Conservation (phyloP, 129 eudicot genomes). For the Scalesia atractyloides region DNA sequence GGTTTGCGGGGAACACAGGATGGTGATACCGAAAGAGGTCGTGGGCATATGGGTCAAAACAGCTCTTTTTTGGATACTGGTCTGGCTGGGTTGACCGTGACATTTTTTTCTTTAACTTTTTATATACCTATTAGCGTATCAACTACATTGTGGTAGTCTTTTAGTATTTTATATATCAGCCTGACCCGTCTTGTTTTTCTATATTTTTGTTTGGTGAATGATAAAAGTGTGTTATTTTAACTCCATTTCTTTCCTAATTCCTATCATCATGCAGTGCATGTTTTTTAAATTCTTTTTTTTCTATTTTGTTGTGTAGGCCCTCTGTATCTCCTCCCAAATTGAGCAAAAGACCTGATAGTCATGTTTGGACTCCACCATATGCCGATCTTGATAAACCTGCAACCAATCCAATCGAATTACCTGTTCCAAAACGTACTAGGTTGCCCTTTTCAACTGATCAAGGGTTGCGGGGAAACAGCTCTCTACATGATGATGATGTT, state of each 20-base stretch:
- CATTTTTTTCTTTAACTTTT: background rate
- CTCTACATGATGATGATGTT: conserved; percentile 51
- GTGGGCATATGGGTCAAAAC: background rate
- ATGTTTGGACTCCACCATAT: conserved; percentile 35
- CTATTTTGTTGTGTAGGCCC: conserved; percentile 29
- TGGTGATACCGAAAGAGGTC: background rate
- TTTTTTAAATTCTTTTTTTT: background rate
- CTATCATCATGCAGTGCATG: background rate
- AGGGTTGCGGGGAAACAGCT: conserved; percentile 38
- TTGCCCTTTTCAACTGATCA: conserved; percentile 53
- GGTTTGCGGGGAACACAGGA: too few relatives aligned
- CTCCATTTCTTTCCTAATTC: background rate
- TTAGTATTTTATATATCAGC: background rate
- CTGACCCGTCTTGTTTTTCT: background rate
- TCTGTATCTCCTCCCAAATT: conserved; percentile 48
- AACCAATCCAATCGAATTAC: conserved; percentile 36
- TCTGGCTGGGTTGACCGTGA: background rate
- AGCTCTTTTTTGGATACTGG: background rate
- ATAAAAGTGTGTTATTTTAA: background rate
- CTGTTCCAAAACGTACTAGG: conserved; percentile 66
- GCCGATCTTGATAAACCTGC: conserved; percentile 30
- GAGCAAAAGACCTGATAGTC: conserved; percentile 33
- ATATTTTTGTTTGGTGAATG: background rate
- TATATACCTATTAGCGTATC: background rate
- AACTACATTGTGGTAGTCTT: background rate